These are phyloP conservation scores for Chromosphaera perkinsii DNA, from an alignment of 208 protist genomes.

Conservation along the genomic window DNA sequence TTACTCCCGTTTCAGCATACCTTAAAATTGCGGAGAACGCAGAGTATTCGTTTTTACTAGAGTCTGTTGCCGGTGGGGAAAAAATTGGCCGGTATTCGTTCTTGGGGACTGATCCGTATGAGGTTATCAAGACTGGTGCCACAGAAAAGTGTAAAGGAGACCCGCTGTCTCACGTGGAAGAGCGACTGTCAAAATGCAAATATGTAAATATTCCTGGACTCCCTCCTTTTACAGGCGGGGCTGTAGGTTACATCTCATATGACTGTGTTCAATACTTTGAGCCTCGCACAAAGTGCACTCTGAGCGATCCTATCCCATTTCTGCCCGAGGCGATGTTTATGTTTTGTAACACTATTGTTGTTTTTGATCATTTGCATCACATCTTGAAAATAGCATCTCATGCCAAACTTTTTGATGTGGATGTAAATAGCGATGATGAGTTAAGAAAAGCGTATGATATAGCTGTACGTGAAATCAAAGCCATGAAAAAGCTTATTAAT, in stretches of 20 bases:
- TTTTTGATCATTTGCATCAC: constrained; percentile 39
- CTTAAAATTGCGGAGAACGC: constrained; percentile 18
- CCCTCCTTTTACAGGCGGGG: constrained; percentile 33
- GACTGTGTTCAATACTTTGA: constrained; percentile 50
- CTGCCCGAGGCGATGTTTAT: constrained; percentile 49
- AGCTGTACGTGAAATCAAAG: not conserved
- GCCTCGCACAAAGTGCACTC: constrained; percentile 10
- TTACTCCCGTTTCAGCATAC: constrained; percentile 38
- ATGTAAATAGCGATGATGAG: not conserved
- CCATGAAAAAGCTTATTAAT: not conserved
- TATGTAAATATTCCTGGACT: constrained; percentile 19
- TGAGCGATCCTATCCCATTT: constrained; percentile 8
- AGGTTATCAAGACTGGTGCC: constrained; percentile 5
- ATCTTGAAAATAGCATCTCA: constrained; percentile 25
- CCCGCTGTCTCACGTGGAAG: constrained; percentile 23
- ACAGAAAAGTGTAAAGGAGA: constrained; percentile 9
- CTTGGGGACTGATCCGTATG: constrained; percentile 23
- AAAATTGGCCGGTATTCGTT: constrained; percentile 33
- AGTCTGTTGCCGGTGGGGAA: constrained; percentile 19
- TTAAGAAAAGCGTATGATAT: constrained; percentile 6
- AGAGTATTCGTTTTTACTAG: constrained; percentile 26
- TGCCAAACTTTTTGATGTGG: constrained; percentile 14
- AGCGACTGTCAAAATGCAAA: not conserved
- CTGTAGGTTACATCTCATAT: constrained; percentile 40
- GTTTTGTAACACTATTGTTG: constrained; percentile 40